Conservation (phyloP, 2,329 filamentous ascomycete genomes). For the Fusarium sp. region DNA sequence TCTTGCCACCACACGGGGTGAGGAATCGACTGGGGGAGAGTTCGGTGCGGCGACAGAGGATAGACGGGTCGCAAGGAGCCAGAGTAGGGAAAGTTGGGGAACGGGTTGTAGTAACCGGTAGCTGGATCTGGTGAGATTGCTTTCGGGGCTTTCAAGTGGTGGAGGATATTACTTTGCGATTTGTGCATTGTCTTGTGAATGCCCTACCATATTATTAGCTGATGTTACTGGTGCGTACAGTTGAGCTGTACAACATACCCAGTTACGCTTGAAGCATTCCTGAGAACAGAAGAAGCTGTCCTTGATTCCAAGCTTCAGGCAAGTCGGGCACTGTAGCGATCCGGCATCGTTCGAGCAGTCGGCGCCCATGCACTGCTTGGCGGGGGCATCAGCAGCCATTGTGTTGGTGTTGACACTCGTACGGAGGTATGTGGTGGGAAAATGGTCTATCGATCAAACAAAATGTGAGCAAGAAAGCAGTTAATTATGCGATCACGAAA, state of each 20-base stretch:
- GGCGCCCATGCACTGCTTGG: constrained; percentile 79
- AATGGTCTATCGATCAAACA: neutral
- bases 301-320: constrained; percentile 86
- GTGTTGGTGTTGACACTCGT: constrained; percentile 34
- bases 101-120: constrained; percentile 91
- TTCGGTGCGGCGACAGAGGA: constrained; percentile 78
- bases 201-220: constrained; percentile 62
- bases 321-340: constrained; percentile 91
- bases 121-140: constrained; percentile 91
- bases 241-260: constrained; percentile 71
- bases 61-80: constrained; percentile 88
- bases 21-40: constrained; percentile 82
- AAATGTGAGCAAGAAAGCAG: neutral
- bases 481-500: constrained; percentile 5
- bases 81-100: constrained; percentile 86
- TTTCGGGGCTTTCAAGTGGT: constrained; percentile 79
- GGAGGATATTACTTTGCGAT: constrained; percentile 79
- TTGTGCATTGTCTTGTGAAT: constrained; percentile 82
- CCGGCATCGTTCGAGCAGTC: constrained; percentile 91
- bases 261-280: constrained; percentile 98
- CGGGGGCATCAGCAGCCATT: constrained; percentile 63
- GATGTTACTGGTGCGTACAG: constrained; percentile 26
- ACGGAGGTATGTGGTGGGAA: neutral
- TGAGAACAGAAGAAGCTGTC: constrained; percentile 98
- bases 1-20: constrained; percentile 89